Conservation (phyloP, 2,329 filamentous ascomycete species). For the Claviceps capensis region DNA sequence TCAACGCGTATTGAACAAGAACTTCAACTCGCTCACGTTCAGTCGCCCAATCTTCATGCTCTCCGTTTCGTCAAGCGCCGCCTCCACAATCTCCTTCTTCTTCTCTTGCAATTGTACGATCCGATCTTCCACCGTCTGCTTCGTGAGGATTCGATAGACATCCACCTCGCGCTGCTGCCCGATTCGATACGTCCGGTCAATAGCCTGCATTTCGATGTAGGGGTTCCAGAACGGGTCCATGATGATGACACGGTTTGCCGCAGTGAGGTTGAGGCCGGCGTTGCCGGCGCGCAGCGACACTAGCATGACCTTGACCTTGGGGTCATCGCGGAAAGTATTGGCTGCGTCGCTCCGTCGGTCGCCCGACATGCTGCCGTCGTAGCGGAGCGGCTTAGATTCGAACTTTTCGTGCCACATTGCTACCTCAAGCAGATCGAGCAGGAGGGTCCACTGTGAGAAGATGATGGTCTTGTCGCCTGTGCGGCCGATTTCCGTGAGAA, state of each 20-base stretch:
- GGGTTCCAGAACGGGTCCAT: conserved; percentile 94
- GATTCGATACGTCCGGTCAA: conserved; percentile 80
- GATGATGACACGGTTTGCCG: conserved; percentile 75
- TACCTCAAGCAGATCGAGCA: conserved; percentile 59
- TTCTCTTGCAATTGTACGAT: conserved; percentile 67
- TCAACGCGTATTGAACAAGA: conserved; percentile 39
- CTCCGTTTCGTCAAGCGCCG: conserved; percentile 66
- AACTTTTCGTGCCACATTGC: conserved; percentile 52
- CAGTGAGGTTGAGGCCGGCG: conserved; percentile 72
- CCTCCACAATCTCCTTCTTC: conserved; percentile 65
- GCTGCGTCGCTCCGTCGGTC: conserved; percentile 56
- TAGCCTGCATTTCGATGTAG: conserved; percentile 81
- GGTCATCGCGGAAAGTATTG: conserved; percentile 48
- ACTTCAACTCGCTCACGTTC: conserved; percentile 51
- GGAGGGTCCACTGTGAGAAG: conserved; percentile 67
- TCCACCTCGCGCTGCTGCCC: conserved; percentile 62
- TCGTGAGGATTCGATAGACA: conserved; percentile 67
- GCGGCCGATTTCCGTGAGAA: conserved; percentile 53
- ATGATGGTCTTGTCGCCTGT: conserved; percentile 56
- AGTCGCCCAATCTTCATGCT: conserved; percentile 54
- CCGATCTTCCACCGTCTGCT: conserved; percentile 73
- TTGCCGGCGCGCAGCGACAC: conserved; percentile 73
- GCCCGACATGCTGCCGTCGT: conserved; percentile 71
- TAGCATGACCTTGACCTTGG: conserved; percentile 59
- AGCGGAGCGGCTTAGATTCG: conserved; percentile 49